These are phyloP conservation scores for Radiomyces spectabilis DNA, from an alignment of 192 early-diverging fungal genomes.

Conservation along the genomic window DNA sequence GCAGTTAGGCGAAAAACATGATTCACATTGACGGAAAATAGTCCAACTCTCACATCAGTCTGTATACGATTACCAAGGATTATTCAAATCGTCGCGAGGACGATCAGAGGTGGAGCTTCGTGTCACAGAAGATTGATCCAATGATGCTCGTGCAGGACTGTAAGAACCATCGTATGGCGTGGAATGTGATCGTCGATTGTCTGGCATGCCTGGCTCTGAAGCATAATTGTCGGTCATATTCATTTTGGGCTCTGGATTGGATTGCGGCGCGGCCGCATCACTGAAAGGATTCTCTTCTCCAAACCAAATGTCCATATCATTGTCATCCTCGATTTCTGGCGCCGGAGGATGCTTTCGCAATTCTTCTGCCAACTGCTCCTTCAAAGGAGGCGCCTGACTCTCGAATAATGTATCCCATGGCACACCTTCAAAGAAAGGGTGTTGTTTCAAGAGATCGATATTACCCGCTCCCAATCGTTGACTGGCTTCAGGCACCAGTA, in stretches of 20 bases:
- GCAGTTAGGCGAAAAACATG: too few relatives aligned
- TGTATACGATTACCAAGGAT: slow-evolving; percentile 20
- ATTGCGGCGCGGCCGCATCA: too few relatives aligned
- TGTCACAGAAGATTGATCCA: neutral
- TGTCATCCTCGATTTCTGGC: slow-evolving; percentile 8
- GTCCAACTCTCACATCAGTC: too few relatives aligned
- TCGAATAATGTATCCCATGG: slow-evolving; percentile 58
- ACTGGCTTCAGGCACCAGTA: slow-evolving; percentile 61
- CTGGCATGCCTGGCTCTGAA: too few relatives aligned
- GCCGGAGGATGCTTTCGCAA: neutral
- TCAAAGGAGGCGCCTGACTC: slow-evolving; percentile 28
- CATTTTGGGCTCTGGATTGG: slow-evolving; percentile 2
- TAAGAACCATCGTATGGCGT: neutral
- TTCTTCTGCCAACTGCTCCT: slow-evolving; percentile 5
- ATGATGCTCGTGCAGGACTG: too few relatives aligned
- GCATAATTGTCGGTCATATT: too few relatives aligned
- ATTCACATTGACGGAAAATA: too few relatives aligned
- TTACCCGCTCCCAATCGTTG: slow-evolving; percentile 52
- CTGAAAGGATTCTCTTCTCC: neutral
- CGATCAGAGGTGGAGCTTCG: neutral
- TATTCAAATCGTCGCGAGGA: slow-evolving; percentile 3
- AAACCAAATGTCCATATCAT: slow-evolving; percentile 22
- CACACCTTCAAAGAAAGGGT: slow-evolving; percentile 80
- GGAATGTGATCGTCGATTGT: neutral
- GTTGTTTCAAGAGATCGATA: slow-evolving; percentile 57